Percentiles rank a stretch among this genome's conserved stretches.
These are phyloP conservation scores for Eutrema yunnanense DNA, from an alignment of 345 rosid genomes.

Conservation along the genomic window DNA sequence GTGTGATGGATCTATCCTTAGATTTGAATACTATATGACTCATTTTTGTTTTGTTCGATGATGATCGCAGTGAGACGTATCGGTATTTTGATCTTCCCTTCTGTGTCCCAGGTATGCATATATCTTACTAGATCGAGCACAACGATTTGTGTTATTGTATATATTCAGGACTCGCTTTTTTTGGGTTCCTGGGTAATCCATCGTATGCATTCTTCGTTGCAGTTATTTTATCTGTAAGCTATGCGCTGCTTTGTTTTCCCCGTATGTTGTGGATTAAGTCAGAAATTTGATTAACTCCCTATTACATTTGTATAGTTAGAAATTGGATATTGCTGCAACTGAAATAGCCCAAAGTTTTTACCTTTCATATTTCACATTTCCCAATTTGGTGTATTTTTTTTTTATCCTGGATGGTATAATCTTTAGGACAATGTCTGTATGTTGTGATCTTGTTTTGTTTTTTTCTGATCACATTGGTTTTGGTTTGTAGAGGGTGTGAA, in stretches of 20 bases:
- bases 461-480: background rate
- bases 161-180: too few relatives aligned
- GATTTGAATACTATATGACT: conserved; percentile 1
- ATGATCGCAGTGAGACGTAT: conserved; percentile 71
- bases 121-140: background rate
- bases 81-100: conserved; percentile 81
- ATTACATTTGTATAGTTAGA: background rate
- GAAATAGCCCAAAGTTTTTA: background rate
- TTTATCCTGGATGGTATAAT: background rate
- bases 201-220: too few relatives aligned
- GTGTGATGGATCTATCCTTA: background rate
- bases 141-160: background rate
- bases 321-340: background rate
- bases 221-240: too few relatives aligned
- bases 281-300: background rate
- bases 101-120: conserved; percentile 54
- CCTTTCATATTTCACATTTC: background rate
- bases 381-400: background rate
- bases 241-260: too few relatives aligned
- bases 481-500: conserved; percentile 45
- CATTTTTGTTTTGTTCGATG: background rate
- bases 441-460: background rate
- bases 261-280: background rate
- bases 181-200: too few relatives aligned
- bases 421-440: background rate